Conservation (phyloP, 1,284 basidiomycete species). For the Puccinia brachypodii region DNA sequence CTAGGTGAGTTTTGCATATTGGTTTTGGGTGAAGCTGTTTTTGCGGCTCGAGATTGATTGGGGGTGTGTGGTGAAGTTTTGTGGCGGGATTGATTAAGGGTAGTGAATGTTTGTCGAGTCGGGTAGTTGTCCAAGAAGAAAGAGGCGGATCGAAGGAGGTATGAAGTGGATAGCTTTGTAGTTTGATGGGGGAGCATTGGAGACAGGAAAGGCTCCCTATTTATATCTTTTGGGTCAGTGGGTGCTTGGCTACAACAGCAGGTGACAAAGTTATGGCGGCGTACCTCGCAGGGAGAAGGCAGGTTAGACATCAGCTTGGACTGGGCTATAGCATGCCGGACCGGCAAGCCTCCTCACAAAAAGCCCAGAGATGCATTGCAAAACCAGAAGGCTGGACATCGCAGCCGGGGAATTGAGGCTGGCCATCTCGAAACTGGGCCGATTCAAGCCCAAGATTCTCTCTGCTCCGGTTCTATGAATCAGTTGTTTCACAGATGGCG, state of each 20-base stretch:
- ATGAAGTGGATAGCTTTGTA: background rate
- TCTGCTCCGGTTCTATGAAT: background rate
- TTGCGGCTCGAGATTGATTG: background rate
- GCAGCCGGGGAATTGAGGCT: background rate
- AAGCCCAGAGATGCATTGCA: background rate
- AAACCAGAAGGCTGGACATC: slow-evolving; percentile 6
- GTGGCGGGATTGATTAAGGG: background rate
- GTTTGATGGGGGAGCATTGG: background rate
- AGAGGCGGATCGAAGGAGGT: background rate
- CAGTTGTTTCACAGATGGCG: background rate
- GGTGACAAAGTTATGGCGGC: background rate
- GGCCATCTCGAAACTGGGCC: background rate
- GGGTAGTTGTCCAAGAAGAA: background rate
- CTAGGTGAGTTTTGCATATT: slow-evolving; percentile 14
- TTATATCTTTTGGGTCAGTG: background rate
- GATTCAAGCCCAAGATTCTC: background rate
- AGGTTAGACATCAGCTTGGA: background rate
- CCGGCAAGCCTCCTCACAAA: background rate
- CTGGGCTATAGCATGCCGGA: background rate
- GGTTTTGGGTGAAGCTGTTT: background rate
- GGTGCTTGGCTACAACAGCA: background rate
- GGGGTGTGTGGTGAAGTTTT: no score
- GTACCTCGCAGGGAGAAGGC: background rate
- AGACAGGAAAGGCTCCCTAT: background rate
- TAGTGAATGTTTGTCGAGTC: background rate